Conservation (phyloP, 2,329 filamentous ascomycete genomes). For the Neofusicoccum cordaticola region DNA sequence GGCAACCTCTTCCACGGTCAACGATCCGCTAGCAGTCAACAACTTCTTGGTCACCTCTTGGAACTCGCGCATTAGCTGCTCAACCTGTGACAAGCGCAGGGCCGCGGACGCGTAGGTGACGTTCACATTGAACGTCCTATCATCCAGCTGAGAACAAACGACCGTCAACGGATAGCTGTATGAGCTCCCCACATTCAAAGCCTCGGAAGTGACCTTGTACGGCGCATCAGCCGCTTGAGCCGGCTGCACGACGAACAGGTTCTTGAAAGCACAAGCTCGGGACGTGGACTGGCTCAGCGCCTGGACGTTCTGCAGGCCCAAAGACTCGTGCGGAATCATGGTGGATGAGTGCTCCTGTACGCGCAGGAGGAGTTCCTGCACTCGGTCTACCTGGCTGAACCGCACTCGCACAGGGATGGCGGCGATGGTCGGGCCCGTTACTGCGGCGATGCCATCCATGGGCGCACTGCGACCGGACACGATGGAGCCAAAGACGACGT, state of each 20-base stretch:
- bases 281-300: slow-evolving; percentile 47
- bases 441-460: slow-evolving; percentile 34
- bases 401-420: slow-evolving; percentile 33
- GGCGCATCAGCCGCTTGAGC: not conserved
- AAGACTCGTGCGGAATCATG: slow-evolving; percentile 24
- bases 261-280: slow-evolving; percentile 52
- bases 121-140: not conserved
- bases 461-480: slow-evolving; percentile 33
- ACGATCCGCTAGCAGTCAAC: not conserved
- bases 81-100: not conserved
- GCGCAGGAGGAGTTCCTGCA: slow-evolving; percentile 18
- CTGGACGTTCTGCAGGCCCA: slow-evolving; percentile 27
- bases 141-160: not conserved
- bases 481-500: slow-evolving; percentile 43
- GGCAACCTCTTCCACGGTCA: not conserved
- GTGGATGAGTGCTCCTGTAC: not conserved
- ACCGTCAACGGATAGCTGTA: slow-evolving; percentile 4
- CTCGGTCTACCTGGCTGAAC: slow-evolving; percentile 16
- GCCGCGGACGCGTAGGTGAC: not conserved
- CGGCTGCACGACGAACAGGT: slow-evolving; percentile 50
- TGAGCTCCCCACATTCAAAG: not conserved
- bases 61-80: not conserved
- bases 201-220: not conserved
- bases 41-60: not conserved
- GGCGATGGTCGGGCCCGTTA: slow-evolving; percentile 43